A percentile compares a stretch with the other conserved stretches of the same genome.
phyloP scores from a whole-genome alignment of 139 green algal genomes.

The Picochlorum sp. region DNA sequence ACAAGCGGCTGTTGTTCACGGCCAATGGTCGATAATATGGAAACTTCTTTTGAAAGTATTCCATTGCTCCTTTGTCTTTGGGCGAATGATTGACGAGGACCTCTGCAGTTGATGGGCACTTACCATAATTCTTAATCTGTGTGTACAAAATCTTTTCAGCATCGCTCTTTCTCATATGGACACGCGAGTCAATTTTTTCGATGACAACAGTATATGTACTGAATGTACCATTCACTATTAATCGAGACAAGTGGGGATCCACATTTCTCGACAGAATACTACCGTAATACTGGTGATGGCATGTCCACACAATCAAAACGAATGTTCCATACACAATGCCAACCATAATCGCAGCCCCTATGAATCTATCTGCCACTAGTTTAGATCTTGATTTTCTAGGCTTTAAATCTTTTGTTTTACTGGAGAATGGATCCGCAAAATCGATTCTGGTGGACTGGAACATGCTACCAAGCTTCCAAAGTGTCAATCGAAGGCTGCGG shows the following conservation, averaged over 20 bases:
- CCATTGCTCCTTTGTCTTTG: neutral
- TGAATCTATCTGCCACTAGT: neutral
- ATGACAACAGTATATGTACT: slow-evolving; percentile 31
- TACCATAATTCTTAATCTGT: slow-evolving; percentile 38
- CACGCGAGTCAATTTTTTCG: slow-evolving; percentile 28
- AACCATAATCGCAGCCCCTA: neutral
- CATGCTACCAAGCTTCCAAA: neutral
- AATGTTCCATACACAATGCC: neutral
- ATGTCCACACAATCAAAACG: neutral
- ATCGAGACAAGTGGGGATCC: neutral
- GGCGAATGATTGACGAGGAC: slow-evolving; percentile 24
- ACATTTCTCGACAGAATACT: neutral
- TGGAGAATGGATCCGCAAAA: neutral
- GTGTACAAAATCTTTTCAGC: slow-evolving; percentile 22
- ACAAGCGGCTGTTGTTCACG: slow-evolving; percentile 44
- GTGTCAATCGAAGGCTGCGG: neutral
- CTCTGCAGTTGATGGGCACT: slow-evolving; percentile 32
- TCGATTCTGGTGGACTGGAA: neutral
- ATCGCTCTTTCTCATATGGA: neutral
- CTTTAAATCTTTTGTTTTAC: neutral
- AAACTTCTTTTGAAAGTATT: slow-evolving; percentile 27
- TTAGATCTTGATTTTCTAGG: neutral
- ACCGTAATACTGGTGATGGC: neutral
- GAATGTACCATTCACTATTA: slow-evolving; percentile 2
- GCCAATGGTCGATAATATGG: slow-evolving; percentile 24